Conservation (phyloP, 495 filamentous ascomycete species). For the Recurvomyces mirabilis region DNA sequence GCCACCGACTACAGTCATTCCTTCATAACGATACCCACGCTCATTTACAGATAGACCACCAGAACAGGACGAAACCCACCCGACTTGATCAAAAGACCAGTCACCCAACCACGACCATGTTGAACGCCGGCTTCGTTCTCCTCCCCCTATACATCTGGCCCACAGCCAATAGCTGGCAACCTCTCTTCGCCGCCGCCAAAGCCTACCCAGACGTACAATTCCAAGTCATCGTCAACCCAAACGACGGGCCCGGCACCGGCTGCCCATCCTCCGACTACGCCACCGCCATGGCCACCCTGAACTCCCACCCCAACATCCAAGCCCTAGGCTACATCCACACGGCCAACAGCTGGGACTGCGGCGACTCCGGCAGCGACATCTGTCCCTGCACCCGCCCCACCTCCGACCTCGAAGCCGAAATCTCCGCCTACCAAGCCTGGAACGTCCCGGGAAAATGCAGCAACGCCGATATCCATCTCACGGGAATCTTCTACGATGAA, state of each 20-base stretch:
- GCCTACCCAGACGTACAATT: conserved; percentile 40
- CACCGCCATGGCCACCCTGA: conserved; percentile 35
- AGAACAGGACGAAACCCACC: too few relatives aligned
- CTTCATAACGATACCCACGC: too few relatives aligned
- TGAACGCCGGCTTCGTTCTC: conserved; percentile 28
- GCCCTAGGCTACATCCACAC: conserved; percentile 47
- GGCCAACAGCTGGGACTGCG: conserved; percentile 21
- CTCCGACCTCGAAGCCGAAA: conserved; percentile 29
- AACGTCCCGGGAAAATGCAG: neutral
- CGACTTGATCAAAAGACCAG: too few relatives aligned
- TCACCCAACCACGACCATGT: too few relatives aligned
- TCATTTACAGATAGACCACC: too few relatives aligned
- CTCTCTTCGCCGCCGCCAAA: conserved; percentile 18
- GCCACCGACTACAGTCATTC: too few relatives aligned
- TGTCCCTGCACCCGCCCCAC: conserved; percentile 18
- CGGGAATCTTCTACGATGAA: conserved; percentile 15
- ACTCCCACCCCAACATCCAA: conserved; percentile 38
- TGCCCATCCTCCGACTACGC: conserved; percentile 44
- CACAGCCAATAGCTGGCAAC: conserved; percentile 32
- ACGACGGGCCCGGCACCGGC: conserved; percentile 40
- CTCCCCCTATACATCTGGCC: conserved; percentile 44
- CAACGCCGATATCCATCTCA: neutral
- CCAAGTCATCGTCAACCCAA: conserved; percentile 45
- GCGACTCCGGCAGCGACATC: neutral
- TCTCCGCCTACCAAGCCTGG: conserved; percentile 37